Conservation (phyloP, 2,329 filamentous ascomycete genomes). For the Penicillium sp. region DNA sequence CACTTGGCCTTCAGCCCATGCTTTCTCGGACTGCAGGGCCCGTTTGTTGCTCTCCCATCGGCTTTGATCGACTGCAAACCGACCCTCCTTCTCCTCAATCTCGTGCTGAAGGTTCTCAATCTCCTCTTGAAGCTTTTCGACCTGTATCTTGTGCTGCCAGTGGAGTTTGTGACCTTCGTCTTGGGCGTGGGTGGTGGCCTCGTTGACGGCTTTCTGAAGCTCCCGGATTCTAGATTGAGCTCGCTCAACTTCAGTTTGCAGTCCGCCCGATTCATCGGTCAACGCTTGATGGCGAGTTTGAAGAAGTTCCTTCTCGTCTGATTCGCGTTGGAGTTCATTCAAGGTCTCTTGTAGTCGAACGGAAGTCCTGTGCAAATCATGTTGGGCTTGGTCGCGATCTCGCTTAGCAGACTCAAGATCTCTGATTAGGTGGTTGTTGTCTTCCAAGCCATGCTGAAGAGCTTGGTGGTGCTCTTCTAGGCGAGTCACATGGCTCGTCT, state of each 20-base stretch:
- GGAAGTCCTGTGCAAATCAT: constrained; percentile 43
- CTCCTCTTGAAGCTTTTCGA: constrained; percentile 58
- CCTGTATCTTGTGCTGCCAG: constrained; percentile 55
- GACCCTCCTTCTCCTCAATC: constrained; percentile 68
- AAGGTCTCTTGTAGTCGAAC: constrained; percentile 57
- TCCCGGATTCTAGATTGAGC: constrained; percentile 47
- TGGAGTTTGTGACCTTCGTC: constrained; percentile 63
- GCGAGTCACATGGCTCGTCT: constrained; percentile 42
- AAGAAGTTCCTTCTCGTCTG: constrained; percentile 67
- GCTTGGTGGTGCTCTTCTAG: constrained; percentile 54
- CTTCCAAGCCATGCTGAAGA: constrained; percentile 41
- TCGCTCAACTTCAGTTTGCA: constrained; percentile 64
- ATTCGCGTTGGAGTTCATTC: constrained; percentile 60
- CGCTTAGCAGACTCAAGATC: constrained; percentile 45
- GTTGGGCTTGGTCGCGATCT: constrained; percentile 49
- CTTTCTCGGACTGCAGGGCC: constrained; percentile 65
- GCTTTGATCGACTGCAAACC: constrained; percentile 70
- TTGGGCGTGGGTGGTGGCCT: constrained; percentile 59
- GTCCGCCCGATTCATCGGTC: constrained; percentile 63
- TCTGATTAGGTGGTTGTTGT: constrained; percentile 42
- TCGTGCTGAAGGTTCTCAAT: constrained; percentile 64
- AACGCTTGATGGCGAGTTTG: constrained; percentile 69
- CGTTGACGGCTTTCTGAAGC: constrained; percentile 52
- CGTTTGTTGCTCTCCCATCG: constrained; percentile 70
- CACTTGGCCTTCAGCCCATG: constrained; percentile 68